phyloP scores from a whole-genome alignment of 805 yeast species.

The Wickerhamomyces bisporus region DNA sequence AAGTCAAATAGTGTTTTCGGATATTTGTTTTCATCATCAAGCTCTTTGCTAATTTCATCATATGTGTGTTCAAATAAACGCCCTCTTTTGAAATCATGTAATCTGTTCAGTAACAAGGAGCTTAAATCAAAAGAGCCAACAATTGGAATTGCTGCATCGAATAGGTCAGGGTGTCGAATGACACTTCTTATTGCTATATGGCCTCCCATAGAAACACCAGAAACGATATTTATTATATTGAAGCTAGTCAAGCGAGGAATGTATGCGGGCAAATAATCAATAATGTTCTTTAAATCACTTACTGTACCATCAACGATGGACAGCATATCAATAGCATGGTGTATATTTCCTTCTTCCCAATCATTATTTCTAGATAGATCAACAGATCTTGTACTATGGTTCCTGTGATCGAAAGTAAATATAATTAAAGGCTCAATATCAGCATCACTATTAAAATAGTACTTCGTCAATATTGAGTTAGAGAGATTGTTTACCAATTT shows the following conservation, averaged over 20 bases:
- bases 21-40: neutral
- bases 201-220: constrained; percentile 24
- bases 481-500: neutral
- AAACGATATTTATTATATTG: constrained; percentile 3
- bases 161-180: constrained; percentile 8
- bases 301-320: constrained; percentile 16
- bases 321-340: constrained; percentile 18
- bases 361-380: constrained; percentile 6
- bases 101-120: constrained; percentile 14
- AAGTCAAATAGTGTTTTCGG: constrained; percentile 9
- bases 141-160: constrained; percentile 17
- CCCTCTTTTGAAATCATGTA: constrained; percentile 1
- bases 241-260: constrained; percentile 7
- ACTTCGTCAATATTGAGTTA: neutral
- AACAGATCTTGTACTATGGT: constrained; percentile 16
- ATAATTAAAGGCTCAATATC: constrained; percentile 7
- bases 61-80: constrained; percentile 1
- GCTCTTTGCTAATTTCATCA: neutral
- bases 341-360: constrained; percentile 13
- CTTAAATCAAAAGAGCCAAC: constrained; percentile 20
- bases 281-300: constrained; percentile 13
- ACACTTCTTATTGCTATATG: constrained; percentile 16
- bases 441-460: neutral
- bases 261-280: constrained; percentile 13
- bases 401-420: constrained; percentile 18